These are phyloP conservation scores for Sporothrix phasma DNA, from an alignment of 2,329 filamentous ascomycete species.

Conservation along the genomic window DNA sequence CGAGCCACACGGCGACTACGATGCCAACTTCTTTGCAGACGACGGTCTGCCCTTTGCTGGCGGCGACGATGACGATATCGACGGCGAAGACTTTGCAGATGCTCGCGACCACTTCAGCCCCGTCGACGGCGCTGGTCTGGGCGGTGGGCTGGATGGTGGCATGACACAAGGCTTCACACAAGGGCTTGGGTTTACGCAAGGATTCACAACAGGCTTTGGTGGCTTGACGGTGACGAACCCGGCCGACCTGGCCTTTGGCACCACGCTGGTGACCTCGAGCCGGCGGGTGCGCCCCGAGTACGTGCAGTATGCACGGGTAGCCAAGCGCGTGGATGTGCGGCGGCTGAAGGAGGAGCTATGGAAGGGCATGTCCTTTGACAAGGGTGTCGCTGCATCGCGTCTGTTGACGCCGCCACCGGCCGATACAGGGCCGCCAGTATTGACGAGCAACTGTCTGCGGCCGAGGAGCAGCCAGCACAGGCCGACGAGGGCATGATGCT, in stretches of 20 bases:
- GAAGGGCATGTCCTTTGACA: slow-evolving; percentile 53
- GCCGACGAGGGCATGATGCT: slow-evolving; percentile 44
- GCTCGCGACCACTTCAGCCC: slow-evolving; percentile 71
- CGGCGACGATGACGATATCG: slow-evolving; percentile 50
- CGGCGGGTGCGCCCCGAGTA: slow-evolving; percentile 56
- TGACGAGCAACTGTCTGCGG: slow-evolving; percentile 16
- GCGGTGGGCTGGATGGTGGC: slow-evolving; percentile 25
- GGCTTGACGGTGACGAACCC: slow-evolving; percentile 36
- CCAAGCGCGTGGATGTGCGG: slow-evolving; percentile 62
- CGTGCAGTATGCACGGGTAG: slow-evolving; percentile 59
- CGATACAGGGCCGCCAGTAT: background rate
- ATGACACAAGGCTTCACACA: slow-evolving; percentile 29
- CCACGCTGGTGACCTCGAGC: slow-evolving; percentile 55
- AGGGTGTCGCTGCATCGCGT: slow-evolving; percentile 29
- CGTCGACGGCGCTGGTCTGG: slow-evolving; percentile 31
- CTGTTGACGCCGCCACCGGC: slow-evolving; percentile 18
- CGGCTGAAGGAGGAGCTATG: slow-evolving; percentile 61
- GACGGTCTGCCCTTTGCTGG: slow-evolving; percentile 62
- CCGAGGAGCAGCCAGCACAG: background rate
- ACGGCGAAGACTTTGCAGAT: slow-evolving; percentile 62
- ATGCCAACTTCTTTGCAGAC: slow-evolving; percentile 96
- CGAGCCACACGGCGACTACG: slow-evolving; percentile 67
- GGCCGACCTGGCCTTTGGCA: slow-evolving; percentile 47
- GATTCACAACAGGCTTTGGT: slow-evolving; percentile 35
- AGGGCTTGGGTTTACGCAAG: slow-evolving; percentile 23